Evolutionary conservation across 176 grass and related monocot genomes (phyloP).

Genomic region (Zea luxurians): DNA sequence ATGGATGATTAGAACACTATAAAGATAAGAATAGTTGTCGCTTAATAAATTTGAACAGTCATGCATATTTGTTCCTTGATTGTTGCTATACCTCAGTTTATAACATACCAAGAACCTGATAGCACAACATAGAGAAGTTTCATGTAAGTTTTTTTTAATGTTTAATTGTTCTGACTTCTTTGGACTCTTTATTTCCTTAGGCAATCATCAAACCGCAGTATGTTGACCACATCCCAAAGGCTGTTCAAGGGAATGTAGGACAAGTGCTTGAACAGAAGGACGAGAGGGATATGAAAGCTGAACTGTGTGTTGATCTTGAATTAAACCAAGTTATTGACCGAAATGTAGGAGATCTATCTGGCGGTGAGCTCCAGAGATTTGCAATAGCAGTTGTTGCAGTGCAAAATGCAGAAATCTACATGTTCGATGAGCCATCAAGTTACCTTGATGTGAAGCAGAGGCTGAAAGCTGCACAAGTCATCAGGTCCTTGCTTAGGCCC

Average conservation of each 20-base stretch:
- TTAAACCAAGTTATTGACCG: conserved; percentile 88
- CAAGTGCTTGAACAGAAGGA: conserved; percentile 76
- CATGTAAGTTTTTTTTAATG: neutral
- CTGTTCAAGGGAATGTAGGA: conserved; percentile 79
- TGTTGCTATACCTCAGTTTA: neutral
- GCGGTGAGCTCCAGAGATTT: conserved; percentile 90
- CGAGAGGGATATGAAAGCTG: conserved; percentile 72
- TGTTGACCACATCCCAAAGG: conserved; percentile 90
- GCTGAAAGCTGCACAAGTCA: conserved; percentile 85
- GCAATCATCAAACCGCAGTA: conserved; percentile 96
- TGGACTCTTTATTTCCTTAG: conserved; percentile 39
- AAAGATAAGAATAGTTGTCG: neutral
- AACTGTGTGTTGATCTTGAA: conserved; percentile 76
- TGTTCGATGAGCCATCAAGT: conserved; percentile 89
- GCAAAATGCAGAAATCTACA: conserved; percentile 84
- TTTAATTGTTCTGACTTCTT: conserved; percentile 29
- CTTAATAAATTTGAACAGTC: neutral
- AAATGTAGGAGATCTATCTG: conserved; percentile 81
- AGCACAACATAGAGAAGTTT: neutral
- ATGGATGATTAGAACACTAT: too few species aligned
- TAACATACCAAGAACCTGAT: neutral
- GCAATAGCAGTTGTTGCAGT: conserved; percentile 85
- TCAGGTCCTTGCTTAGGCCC: conserved; percentile 70
- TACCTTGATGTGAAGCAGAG: conserved; percentile 95
- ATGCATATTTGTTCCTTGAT: neutral